A percentile compares a stretch with the other conserved stretches of the same genome.
Conservation (phyloP, 2,329 filamentous ascomycete genomes). For the Penicillium sp. region DNA sequence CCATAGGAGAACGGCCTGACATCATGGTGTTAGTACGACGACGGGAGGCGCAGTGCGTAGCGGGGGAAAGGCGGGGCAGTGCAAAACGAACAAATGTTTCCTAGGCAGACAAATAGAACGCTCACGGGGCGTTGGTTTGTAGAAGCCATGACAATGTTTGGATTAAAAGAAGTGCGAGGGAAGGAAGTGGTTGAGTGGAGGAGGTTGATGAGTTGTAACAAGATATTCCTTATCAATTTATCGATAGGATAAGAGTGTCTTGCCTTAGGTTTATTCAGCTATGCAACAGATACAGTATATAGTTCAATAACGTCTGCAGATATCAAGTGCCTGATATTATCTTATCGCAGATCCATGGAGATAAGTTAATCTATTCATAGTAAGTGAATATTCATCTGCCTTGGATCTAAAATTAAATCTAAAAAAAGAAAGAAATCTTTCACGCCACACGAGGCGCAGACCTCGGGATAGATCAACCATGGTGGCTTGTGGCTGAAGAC, state of each 20-base stretch:
- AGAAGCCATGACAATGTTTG: slow-evolving; percentile 22
- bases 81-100: slow-evolving; percentile 75
- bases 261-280: not conserved
- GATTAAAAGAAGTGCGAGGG: not conserved
- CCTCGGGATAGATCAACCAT: not conserved
- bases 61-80: slow-evolving; percentile 3
- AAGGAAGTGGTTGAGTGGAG: not conserved
- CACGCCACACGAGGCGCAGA: not conserved
- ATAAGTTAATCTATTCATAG: too few species aligned
- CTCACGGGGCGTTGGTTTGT: slow-evolving; percentile 50
- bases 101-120: slow-evolving; percentile 92
- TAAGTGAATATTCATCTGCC: not conserved
- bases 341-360: too few species aligned
- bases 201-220: not conserved
- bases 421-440: slow-evolving; percentile 9
- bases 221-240: not conserved
- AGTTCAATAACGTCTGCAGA: not conserved
- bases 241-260: not conserved
- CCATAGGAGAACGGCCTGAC: slow-evolving; percentile 78
- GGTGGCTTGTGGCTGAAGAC: not conserved
- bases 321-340: not conserved
- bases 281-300: not conserved
- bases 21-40: slow-evolving; percentile 1
- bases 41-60: not conserved
- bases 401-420: not conserved